phyloP scores from a whole-genome alignment of 2,329 filamentous ascomycete species.

The Monosporascus cannonballus region DNA sequence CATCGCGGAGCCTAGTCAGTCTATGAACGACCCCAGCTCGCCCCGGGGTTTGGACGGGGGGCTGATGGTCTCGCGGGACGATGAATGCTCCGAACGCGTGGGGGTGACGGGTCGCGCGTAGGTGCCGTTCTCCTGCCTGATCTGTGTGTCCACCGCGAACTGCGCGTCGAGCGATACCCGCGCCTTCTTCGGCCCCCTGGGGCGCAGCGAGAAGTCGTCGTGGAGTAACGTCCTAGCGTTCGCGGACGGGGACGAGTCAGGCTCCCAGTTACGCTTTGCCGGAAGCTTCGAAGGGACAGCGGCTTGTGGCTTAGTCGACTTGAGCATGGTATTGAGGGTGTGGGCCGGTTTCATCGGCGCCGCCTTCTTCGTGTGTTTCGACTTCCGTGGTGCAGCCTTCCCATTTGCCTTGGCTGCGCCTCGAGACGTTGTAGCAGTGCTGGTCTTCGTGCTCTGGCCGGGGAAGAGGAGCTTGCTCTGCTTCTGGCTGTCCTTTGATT shows the following conservation, averaged over 20 bases:
- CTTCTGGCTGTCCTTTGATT: slow-evolving; percentile 36
- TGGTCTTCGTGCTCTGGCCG: slow-evolving; percentile 16
- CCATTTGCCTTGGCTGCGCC: slow-evolving; percentile 27
- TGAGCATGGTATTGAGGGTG: slow-evolving; percentile 24
- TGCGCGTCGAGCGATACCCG: slow-evolving; percentile 5
- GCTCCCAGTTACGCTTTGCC: slow-evolving; percentile 18
- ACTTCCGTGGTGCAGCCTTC: slow-evolving; percentile 25
- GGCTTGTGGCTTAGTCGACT: slow-evolving; percentile 19
- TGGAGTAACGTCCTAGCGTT: slow-evolving; percentile 11
- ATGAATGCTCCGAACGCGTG: slow-evolving; percentile 8
- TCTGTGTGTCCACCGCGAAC: slow-evolving; percentile 7
- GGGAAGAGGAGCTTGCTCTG: slow-evolving; percentile 47
- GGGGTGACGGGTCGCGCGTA: slow-evolving; percentile 19
- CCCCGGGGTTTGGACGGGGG: slow-evolving; percentile 24
- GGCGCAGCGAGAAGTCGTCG: slow-evolving; percentile 23
- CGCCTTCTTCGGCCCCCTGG: slow-evolving; percentile 12
- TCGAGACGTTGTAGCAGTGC: slow-evolving; percentile 7
- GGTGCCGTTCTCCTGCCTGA: slow-evolving; percentile 5
- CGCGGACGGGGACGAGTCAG: slow-evolving; percentile 6
- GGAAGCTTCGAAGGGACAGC: slow-evolving; percentile 16
- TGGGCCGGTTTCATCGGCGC: slow-evolving; percentile 31
- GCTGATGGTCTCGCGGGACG: slow-evolving; percentile 18
- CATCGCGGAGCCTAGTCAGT: slow-evolving; percentile 7
- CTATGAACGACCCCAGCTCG: slow-evolving; percentile 18
- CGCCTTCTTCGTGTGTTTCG: slow-evolving; percentile 36